phyloP scores from a whole-genome alignment of 1,284 basidiomycete genomes.

The Ceratobasidium sp. region DNA sequence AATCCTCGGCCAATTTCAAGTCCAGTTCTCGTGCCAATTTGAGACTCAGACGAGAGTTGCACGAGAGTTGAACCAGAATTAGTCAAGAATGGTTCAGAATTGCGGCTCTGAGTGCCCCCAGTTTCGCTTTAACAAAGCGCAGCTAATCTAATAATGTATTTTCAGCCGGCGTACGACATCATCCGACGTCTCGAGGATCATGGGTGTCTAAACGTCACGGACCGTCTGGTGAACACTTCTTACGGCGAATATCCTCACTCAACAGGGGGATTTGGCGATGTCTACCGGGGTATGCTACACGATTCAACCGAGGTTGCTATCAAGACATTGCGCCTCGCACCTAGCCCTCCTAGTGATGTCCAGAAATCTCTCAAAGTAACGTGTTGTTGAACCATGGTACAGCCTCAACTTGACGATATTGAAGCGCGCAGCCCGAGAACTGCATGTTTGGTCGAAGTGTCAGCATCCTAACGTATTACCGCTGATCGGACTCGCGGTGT shows the following conservation, averaged over 20 bases:
- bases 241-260: background rate
- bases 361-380: too few relatives aligned
- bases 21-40: too few relatives aligned
- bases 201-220: background rate
- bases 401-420: too few relatives aligned
- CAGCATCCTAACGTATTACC: slow-evolving; percentile 17
- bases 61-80: too few relatives aligned
- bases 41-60: too few relatives aligned
- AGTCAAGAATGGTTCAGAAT: too few relatives aligned
- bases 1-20: too few relatives aligned
- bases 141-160: too few relatives aligned
- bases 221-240: background rate
- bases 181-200: background rate
- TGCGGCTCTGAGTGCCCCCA: too few relatives aligned
- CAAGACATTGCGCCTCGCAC: background rate
- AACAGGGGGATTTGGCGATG: background rate
- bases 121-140: too few relatives aligned
- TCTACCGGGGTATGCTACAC: background rate
- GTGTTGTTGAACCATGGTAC: too few relatives aligned
- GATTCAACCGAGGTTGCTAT: background rate
- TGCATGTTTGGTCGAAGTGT: slow-evolving; percentile 3
- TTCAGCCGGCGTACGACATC: background rate
- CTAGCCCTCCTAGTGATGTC: too few relatives aligned
- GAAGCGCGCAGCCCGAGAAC: slow-evolving; percentile 18
- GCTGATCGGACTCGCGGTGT: background rate